Conservation (phyloP, 495 filamentous ascomycete species). For the Usnea hakonensis region DNA sequence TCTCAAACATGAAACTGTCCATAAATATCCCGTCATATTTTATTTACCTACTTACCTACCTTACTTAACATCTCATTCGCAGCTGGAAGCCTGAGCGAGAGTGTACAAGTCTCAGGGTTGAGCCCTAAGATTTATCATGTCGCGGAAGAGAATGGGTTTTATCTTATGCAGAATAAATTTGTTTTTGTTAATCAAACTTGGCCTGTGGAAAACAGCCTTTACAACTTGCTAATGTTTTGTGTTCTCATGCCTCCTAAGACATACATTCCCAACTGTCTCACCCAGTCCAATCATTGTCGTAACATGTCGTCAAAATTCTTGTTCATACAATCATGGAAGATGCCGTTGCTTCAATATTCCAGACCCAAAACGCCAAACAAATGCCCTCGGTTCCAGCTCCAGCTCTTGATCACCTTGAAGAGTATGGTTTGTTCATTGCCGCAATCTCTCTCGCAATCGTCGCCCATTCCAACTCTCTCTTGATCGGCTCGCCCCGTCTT, state of each 20-base stretch:
- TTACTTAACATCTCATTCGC: too few species aligned
- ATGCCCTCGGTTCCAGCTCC: neutral
- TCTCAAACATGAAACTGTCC: neutral
- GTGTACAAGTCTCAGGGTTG: too few species aligned
- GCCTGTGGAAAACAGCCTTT: neutral
- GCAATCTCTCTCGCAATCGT: slow-evolving; percentile 86
- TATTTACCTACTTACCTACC: too few species aligned
- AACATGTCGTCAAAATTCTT: slow-evolving; percentile 6
- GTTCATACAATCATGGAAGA: slow-evolving; percentile 15
- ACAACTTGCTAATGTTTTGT: neutral
- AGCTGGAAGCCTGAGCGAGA: neutral
- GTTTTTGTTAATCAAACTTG: neutral
- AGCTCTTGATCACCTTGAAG: slow-evolving; percentile 32
- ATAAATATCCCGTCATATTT: neutral
- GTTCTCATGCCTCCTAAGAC: neutral
- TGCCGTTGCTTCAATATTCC: neutral
- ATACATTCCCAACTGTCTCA: neutral
- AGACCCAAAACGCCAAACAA: neutral
- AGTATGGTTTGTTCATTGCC: slow-evolving; percentile 92
- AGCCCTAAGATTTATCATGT: too few species aligned
- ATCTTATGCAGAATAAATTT: too few species aligned
- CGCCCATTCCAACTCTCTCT: slow-evolving; percentile 83
- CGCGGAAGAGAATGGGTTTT: too few species aligned
- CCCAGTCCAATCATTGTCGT: neutral
- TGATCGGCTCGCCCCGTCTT: slow-evolving; percentile 40